A percentile compares a stretch with the other conserved stretches of the same genome.
phyloP scores from a whole-genome alignment of 257 asterid species.

The Lycium barbarum region DNA sequence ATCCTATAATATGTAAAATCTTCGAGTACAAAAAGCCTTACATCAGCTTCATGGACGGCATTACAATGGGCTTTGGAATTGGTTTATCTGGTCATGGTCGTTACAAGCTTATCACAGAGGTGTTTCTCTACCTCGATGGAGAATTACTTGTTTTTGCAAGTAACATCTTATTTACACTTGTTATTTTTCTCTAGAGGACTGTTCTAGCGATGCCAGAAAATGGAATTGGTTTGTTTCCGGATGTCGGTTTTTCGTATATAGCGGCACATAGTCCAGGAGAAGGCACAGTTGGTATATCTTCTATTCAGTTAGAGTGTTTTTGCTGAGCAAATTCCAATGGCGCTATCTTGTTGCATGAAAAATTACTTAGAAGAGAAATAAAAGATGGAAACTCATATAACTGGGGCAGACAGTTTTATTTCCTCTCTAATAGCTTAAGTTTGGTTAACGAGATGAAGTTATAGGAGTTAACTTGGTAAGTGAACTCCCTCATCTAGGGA shows the following conservation, averaged over 20 bases:
- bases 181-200: constrained; percentile 67
- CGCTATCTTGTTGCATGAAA: constrained; percentile 17
- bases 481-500: constrained; percentile 11
- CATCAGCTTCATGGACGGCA: constrained; percentile 93
- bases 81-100: constrained; percentile 98
- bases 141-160: constrained; percentile 1
- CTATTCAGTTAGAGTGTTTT: not conserved
- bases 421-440: constrained; percentile 20
- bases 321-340: constrained; percentile 1
- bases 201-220: constrained; percentile 99
- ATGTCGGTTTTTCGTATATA: constrained; percentile 95
- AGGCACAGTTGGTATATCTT: constrained; percentile 83
- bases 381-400: constrained; percentile 25
- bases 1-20: constrained; percentile 92
- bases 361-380: not conserved
- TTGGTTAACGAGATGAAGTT: not conserved
- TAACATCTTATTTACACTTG: constrained; percentile 12
- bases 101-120: constrained; percentile 92
- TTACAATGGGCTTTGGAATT: constrained; percentile 98
- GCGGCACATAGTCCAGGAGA: constrained; percentile 98
- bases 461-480: not conserved
- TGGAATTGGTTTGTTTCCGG: constrained; percentile 97
- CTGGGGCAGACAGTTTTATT: constrained; percentile 15
- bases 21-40: constrained; percentile 91
- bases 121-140: constrained; percentile 36